Base-by-base conservation (phyloP, 2,329 filamentous ascomycete genomes). In the Fusarium sp. region DNA sequence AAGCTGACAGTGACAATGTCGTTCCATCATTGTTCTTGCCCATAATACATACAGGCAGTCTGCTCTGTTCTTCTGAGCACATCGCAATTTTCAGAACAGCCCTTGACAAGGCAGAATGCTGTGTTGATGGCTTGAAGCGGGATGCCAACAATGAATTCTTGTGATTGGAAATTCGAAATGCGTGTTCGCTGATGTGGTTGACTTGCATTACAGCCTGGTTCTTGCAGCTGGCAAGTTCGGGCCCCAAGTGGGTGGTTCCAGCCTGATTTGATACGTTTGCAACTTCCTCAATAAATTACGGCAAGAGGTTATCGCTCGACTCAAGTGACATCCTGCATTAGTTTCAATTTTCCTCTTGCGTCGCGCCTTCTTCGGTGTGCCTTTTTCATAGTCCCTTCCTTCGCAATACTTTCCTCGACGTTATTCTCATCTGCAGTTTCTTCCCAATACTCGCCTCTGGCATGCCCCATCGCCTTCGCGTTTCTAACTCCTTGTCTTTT, bases 71-170 rank as follows among this genome's bases (percentile, higher is more conserved):
- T 37, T 37, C 34, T 12, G 34, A 37, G 34, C 18, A n/a, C 34
- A 12, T 37, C 1, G 2, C 34, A 2, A n/a, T 0, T n/a, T 6
- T 37, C 34, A 12, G 18, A 37, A 37, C 34, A 37, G 10, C 12
- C 10, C 34, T 37, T 6, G 34, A n/a, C 5, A 10, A 4, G 34
- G 18, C 34, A 4, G 10, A 1, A n/a, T 37, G 18, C 1, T 12
- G 18, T 37, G 6, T 37, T 37, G 18, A 3, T 7, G 4, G 18
- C 6, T 37, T n/a, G 18, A 2, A n/a, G 1, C 1, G 6, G 0
- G 5, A n/a, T 2, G n/a, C 2, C 10, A 11, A 37, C 3, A 12
- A n/a, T 7, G 6, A 37, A n/a, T 7, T 2, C 5, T 12, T n/a
- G 9, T 37, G 9, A 4, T 37, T n/a, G 18, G 18, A n/a, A 37